Evolutionary conservation across 2,329 filamentous ascomycete species (phyloP), one percentile per base, ranked within the genome.

Genomic region (Neofusicoccum ribis): DNA sequence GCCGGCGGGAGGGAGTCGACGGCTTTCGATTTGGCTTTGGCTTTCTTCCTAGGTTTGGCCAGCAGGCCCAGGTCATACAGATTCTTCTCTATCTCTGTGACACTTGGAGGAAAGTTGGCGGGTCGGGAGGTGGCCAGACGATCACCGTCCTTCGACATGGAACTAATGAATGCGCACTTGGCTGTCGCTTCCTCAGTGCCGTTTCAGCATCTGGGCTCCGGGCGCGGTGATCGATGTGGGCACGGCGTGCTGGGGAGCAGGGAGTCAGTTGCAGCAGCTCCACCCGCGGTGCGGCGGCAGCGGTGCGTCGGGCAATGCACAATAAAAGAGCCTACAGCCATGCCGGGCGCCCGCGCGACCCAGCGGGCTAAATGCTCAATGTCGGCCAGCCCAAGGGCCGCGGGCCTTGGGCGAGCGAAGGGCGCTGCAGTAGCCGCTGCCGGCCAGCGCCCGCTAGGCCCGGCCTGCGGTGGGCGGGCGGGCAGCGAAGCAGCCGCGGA

Each of bases 1-100:
- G 47, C 47, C 37, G 56, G 44, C 39, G 58, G 47, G 41, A 58
- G 23, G 36, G 50, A 41, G 14, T 20, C 41, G 51, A 39, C 11
- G 58, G 15, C 44, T 46, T 47, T 50, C 44, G 51, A 34, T 50
- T 34, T 44, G 63, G 52, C 20, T 41, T 65, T 65, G 52, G 43
- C 52, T 65, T 65, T 65, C 27, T 52, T 63, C 39, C 50, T 54
- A 51, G 54, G 56, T 41, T 52, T 60, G 37, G 47, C 27, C 23
- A 39, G 46, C 20, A 65, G 56, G 54, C 67, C 66, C 46, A 69
- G 66, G 56, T 60, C 63, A 60, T 64, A 49, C 59, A 68, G 59
- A 36, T 66, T 68, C 27, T 47, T 58, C 60, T 68, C 66, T 44
- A 67, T 59, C 15, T 65, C 37, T 47, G 51, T 59, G 51, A 36